Percentiles rank a stretch among this genome's conserved stretches.
Evolutionary conservation across 331 rosid species (phyloP).

Genomic region (Dryas integrifolia): DNA sequence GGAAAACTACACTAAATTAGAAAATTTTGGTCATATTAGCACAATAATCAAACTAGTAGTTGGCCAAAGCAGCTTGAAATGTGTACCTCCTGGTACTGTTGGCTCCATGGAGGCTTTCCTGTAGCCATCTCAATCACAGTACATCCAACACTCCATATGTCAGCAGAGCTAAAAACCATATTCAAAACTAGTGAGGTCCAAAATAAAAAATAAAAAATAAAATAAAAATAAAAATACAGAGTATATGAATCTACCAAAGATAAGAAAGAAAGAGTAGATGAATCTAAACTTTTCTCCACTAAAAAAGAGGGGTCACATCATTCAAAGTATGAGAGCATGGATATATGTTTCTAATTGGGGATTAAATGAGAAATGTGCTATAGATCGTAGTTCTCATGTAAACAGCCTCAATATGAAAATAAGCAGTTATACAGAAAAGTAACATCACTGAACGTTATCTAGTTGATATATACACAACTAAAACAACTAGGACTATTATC

Average conservation of each 20-base stretch:
- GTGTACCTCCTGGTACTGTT: conserved; percentile 75
- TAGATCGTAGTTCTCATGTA: background rate
- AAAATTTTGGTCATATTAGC: conserved; percentile 5
- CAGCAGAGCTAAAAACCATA: conserved; percentile 62
- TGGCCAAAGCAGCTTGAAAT: conserved; percentile 18
- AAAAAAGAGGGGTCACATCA: background rate
- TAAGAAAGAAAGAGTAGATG: background rate
- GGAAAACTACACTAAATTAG: background rate
- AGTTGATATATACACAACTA: background rate
- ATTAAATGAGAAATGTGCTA: background rate
- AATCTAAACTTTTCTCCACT: background rate
- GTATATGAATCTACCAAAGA: background rate
- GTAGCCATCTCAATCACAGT: conserved; percentile 87
- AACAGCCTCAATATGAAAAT: background rate
- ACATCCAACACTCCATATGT: conserved; percentile 89
- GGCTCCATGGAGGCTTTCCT: conserved; percentile 91
- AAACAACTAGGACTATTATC: background rate
- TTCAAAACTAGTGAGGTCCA: conserved; percentile 25
- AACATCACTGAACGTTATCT: background rate
- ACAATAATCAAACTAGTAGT: background rate
- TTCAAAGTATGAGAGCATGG: background rate
- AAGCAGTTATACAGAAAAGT: background rate
- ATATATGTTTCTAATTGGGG: conserved; percentile 8
- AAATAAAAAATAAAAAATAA: conserved; percentile 24
- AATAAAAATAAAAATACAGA: conserved; percentile 27